A percentile compares a stretch with the other conserved stretches of the same genome.
Conservation (phyloP, 73 alveolate genomes). For the Tetrahymena borealis region DNA sequence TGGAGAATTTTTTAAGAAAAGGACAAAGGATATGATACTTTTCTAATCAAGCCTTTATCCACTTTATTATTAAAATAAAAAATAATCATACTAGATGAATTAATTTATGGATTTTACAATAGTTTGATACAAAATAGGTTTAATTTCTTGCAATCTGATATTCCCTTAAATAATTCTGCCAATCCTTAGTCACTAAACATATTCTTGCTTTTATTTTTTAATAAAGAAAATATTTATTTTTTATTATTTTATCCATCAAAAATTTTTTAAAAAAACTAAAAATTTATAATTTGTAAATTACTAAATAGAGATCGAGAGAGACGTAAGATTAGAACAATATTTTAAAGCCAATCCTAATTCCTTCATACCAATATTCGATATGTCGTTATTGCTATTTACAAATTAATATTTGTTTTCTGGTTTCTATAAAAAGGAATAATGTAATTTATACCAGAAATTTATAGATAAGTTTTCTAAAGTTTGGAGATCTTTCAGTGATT, state of each 20-base stretch:
- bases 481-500: background rate
- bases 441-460: background rate
- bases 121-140: background rate
- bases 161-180: background rate
- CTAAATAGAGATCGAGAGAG: too few species aligned
- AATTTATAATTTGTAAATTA: too few species aligned
- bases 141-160: background rate
- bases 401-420: too few species aligned
- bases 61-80: background rate
- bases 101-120: background rate
- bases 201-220: background rate
- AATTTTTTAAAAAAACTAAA: too few species aligned
- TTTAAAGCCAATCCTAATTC: too few species aligned
- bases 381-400: too few species aligned
- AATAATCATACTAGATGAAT: background rate
- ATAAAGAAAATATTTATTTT: too few species aligned
- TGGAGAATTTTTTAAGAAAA: background rate
- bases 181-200: background rate
- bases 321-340: too few species aligned
- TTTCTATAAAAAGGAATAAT: background rate
- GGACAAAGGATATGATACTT: background rate
- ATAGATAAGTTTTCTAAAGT: background rate
- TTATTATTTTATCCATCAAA: too few species aligned
- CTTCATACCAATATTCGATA: too few species aligned
- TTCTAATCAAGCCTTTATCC: background rate